A percentile compares a stretch with the other conserved stretches of the same genome.
Conservation (phyloP, 2,329 filamentous ascomycete species). For the Sporothrix brasiliensis region DNA sequence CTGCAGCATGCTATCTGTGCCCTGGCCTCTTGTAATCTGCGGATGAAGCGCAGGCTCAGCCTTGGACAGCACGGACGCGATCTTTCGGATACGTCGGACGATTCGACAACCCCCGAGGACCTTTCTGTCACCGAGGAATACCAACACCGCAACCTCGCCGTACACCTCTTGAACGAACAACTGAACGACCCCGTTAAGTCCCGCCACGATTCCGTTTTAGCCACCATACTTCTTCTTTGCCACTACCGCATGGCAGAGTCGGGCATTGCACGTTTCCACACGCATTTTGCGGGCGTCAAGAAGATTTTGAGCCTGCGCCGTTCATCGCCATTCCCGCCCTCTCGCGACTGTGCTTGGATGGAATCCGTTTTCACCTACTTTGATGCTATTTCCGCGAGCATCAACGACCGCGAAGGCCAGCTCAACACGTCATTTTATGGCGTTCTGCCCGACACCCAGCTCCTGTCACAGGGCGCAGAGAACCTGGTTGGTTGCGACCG, state of each 20-base stretch:
- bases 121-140: slow-evolving; percentile 76
- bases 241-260: slow-evolving; percentile 94
- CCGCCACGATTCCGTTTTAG: slow-evolving; percentile 82
- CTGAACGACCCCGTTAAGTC: slow-evolving; percentile 75
- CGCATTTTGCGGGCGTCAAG: slow-evolving; percentile 89
- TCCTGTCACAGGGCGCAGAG: slow-evolving; percentile 67
- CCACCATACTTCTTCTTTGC: slow-evolving; percentile 83
- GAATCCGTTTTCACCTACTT: slow-evolving; percentile 93
- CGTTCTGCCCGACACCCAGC: slow-evolving; percentile 50
- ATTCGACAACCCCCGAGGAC: slow-evolving; percentile 45
- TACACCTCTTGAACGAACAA: slow-evolving; percentile 80
- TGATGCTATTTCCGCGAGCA: slow-evolving; percentile 86
- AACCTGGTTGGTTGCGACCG: slow-evolving; percentile 88
- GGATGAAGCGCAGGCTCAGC: slow-evolving; percentile 75
- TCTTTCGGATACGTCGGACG: slow-evolving; percentile 47
- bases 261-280: slow-evolving; percentile 89
- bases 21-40: slow-evolving; percentile 82
- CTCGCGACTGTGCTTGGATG: slow-evolving; percentile 81
- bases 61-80: slow-evolving; percentile 60
- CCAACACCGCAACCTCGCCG: slow-evolving; percentile 78
- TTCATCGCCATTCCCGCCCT: slow-evolving; percentile 54
- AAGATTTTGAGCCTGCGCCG: slow-evolving; percentile 81
- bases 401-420: slow-evolving; percentile 89
- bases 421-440: slow-evolving; percentile 69
- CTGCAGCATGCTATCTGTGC: slow-evolving; percentile 93